Base-by-base conservation (phyloP, 2,329 filamentous ascomycete species). In the Paracamarosporium sp. region DNA sequence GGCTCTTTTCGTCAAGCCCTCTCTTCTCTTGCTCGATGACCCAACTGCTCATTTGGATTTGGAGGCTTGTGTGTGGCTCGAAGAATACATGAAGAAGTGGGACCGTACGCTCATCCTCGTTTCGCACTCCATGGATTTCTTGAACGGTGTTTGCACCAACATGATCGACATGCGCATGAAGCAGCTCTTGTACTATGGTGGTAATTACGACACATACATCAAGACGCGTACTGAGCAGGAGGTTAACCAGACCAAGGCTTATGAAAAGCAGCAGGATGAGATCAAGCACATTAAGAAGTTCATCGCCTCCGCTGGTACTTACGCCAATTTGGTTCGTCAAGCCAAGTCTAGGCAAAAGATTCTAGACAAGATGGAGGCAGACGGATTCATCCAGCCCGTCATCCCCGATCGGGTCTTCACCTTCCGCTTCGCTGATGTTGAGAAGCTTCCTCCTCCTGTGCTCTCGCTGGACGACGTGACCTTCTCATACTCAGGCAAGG, bases 201-300 rank as follows among this genome's bases (percentile, higher is more conserved):
- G 96, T 87, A 98, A 99, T 88, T 99, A 98, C 87, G 95, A 99
- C 81, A 93, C 93, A 43, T 83, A 99, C 85, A 83, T 88, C 81
- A 99, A 98, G 91, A 98, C 94, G 51, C 88, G 94, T 62, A 82
- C 86, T 54, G 95, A 99, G 81, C 90, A 97, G 80, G 95, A 99
- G 82, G 89, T 89, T 79, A 99, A 99, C 84, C 95, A 99, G 85
- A 92, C 91, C 88, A 99, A 98, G 86, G 95, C 95, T 63, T 99
- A 99, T 84, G 85, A 91, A 79, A 99, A 99, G 86, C 95, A 99
- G 80, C 95, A 99, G 78, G 95, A 99, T 62, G 95, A 99, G 84
- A 99, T 99, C 79, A 86, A 88, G 69, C 96, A 99, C 85, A 99
- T 99, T 86, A 98, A 99, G 86, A 97, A 98, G 83, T 99, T 99